Base-by-base conservation (phyloP, 2,329 filamentous ascomycete genomes). In the Pseudogymnoascus sp. region DNA sequence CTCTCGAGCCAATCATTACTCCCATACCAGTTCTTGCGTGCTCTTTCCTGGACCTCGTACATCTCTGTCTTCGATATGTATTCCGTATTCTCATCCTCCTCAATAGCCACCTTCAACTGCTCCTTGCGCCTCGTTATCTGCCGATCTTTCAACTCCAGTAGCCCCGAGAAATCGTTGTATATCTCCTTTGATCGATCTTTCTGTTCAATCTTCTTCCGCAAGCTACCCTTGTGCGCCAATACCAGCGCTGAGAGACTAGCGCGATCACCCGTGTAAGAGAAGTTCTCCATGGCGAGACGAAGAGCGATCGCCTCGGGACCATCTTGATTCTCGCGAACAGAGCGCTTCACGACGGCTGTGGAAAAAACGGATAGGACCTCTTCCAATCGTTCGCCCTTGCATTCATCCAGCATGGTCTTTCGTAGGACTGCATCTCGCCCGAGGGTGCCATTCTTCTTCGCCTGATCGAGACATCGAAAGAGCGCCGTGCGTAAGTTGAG, bases 331-430 rank as follows among this genome's bases (percentile, higher is more conserved):
- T 77, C 76, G 0, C 80, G 77, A 1, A 89, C 75, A 0, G 84
- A 75, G 70, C 88, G 91, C 71, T 89, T 89, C 66, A 97, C 74
- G 0, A 96, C 92, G 0, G 86, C 84, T 12, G 89, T 90, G 1
- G 93, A 97, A 70, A 99, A 95, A 0, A 85, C 80, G 2, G 91
- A 85, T 28, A 97, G 80, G 1, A 96, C 78, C 72, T 99, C 94
- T 72, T 92, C 92, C 62, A 97, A 84, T 66, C 91, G 87, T 62
- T 96, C 92, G 5, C 93, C 93, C 68, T 89, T 92, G 77, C 94
- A 99, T 70, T 99, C 93, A 72, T 99, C 94, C 61, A 99, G 79
- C 90, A 97, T 96, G 0, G 91, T 96, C 78, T 96, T 97, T 61
- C 94, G 85, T 33, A 97, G 77, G 0, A 95, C 83, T 0, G 84